phyloP scores from a whole-genome alignment of 2,329 filamentous ascomycete genomes.

The Fusarium nanum region DNA sequence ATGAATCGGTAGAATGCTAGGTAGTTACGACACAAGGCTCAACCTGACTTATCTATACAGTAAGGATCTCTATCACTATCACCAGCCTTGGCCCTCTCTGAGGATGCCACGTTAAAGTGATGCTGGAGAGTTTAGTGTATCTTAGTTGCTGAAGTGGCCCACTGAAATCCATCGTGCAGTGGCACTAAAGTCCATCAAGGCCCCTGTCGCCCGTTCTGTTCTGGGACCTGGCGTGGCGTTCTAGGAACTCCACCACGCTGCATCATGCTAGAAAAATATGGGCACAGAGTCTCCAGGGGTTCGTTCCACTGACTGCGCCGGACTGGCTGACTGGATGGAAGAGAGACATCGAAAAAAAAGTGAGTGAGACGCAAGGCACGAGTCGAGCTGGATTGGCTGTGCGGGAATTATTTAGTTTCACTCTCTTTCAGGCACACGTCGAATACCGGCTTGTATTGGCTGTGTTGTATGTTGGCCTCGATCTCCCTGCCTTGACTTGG shows the following conservation, averaged over 20 bases:
- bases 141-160: slow-evolving; percentile 2
- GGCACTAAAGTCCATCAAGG: slow-evolving; percentile 34
- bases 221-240: slow-evolving; percentile 5
- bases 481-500: slow-evolving; percentile 29
- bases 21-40: background rate
- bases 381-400: slow-evolving; percentile 37
- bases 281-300: slow-evolving; percentile 29
- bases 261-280: slow-evolving; percentile 13
- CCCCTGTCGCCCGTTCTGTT: slow-evolving; percentile 18
- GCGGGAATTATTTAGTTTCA: slow-evolving; percentile 34
- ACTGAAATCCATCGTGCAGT: slow-evolving; percentile 36
- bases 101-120: slow-evolving; percentile 43
- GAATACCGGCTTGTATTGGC: slow-evolving; percentile 7
- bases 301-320: background rate
- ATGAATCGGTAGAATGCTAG: background rate
- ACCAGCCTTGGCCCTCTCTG: slow-evolving; percentile 17
- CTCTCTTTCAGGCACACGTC: background rate
- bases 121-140: background rate
- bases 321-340: background rate
- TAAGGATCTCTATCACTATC: background rate
- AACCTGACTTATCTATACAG: background rate
- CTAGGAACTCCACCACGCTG: background rate
- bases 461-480: background rate
- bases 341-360: slow-evolving; percentile 1
- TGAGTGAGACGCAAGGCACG: slow-evolving; percentile 33